A percentile compares a stretch with the other conserved stretches of the same genome.
Conservation (phyloP, 352 stramenopile genomes). For the Pythium insidiosum region DNA sequence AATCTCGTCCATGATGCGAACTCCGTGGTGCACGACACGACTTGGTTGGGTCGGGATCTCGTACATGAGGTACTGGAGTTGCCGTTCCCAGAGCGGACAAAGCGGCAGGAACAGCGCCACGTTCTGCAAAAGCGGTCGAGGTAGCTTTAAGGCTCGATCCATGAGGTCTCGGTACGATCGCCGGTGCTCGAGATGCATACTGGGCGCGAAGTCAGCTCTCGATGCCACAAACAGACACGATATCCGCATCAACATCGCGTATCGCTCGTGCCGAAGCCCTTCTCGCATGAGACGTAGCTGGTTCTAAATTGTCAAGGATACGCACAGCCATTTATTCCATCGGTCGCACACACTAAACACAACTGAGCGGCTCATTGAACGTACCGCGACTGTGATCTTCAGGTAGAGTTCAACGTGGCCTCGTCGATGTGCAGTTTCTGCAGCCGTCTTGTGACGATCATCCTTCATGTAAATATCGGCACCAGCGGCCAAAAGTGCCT, state of each 20-base stretch:
- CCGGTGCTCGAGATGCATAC: conserved; percentile 34
- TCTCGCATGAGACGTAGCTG: conserved; percentile 78
- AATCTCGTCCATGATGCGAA: conserved; percentile 80
- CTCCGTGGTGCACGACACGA: conserved; percentile 71
- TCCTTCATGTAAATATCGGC: conserved; percentile 86
- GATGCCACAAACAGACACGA: conserved; percentile 61
- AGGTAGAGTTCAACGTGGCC: conserved; percentile 79
- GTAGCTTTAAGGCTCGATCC: conserved; percentile 60
- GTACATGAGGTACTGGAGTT: conserved; percentile 75
- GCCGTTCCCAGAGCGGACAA: conserved; percentile 69
- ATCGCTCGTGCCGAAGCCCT: conserved; percentile 56
- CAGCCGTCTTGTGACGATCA: conserved; percentile 80
- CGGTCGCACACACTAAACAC: background rate
- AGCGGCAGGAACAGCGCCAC: conserved; percentile 70
- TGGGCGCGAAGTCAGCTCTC: conserved; percentile 31
- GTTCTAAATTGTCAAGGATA: conserved; percentile 27
- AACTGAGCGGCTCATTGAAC: no score
- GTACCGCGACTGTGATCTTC: conserved; percentile 74
- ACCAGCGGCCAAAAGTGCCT: conserved; percentile 67
- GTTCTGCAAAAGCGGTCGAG: conserved; percentile 73
- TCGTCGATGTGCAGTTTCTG: conserved; percentile 71
- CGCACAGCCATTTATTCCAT: background rate
- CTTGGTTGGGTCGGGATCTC: conserved; percentile 62
- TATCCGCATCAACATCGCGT: conserved; percentile 60
- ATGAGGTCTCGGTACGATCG: conserved; percentile 43